phyloP scores from a whole-genome alignment of 352 stramenopile species.

The Pythium guiyangense region DNA sequence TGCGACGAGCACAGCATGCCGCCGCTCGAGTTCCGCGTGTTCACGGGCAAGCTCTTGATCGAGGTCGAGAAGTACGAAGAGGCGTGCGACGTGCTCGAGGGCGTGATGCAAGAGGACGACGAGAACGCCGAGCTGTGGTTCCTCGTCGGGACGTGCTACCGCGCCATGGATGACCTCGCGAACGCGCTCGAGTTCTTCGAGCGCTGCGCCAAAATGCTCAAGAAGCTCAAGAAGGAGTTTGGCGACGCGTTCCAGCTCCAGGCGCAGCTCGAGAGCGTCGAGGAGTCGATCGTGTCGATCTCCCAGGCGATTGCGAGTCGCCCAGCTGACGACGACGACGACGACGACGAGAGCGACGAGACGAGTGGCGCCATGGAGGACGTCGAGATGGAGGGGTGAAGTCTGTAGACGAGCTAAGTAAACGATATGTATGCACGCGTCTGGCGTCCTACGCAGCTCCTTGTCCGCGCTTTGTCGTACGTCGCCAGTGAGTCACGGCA shows the following conservation, averaged over 20 bases:
- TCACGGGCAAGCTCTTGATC: constrained; percentile 82
- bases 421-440: constrained; percentile 23
- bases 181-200: constrained; percentile 86
- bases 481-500: constrained; percentile 8
- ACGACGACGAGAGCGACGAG: constrained; percentile 38
- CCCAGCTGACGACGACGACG: constrained; percentile 45
- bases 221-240: constrained; percentile 76
- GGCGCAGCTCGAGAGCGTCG: constrained; percentile 75
- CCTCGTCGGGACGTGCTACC: constrained; percentile 85
- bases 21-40: constrained; percentile 81
- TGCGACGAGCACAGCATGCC: constrained; percentile 69
- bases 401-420: constrained; percentile 18
- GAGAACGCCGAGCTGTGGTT: constrained; percentile 90
- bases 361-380: constrained; percentile 48
- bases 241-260: constrained; percentile 67
- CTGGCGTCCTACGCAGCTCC: background rate
- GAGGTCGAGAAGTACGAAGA: constrained; percentile 83
- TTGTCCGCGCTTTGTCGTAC: background rate
- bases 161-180: constrained; percentile 76
- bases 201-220: constrained; percentile 72
- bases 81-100: constrained; percentile 77
- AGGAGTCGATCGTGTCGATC: constrained; percentile 53
- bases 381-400: constrained; percentile 80
- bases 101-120: constrained; percentile 88
- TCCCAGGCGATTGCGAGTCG: constrained; percentile 53